Percentiles rank a stretch among this genome's conserved stretches.
Evolutionary conservation across 768 basidiomycete species (phyloP).

Genomic region (Ramaria sp.): DNA sequence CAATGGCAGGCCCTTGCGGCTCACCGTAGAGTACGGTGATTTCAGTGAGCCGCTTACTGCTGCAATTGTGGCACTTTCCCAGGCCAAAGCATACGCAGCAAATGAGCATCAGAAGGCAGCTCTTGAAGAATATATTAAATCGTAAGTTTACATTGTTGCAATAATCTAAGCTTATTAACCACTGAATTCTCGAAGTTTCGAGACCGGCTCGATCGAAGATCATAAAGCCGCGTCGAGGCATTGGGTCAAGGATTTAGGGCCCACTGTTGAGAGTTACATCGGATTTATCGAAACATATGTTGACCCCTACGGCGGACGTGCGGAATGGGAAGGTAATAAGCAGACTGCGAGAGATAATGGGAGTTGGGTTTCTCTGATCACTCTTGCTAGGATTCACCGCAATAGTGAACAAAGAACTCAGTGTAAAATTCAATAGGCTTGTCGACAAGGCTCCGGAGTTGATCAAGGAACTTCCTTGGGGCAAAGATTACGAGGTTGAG

Average conservation of each 20-base stretch:
- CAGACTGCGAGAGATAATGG: background rate
- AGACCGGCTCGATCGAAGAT: constrained; percentile 65
- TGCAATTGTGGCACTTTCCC: constrained; percentile 39
- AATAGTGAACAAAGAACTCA: constrained; percentile 76
- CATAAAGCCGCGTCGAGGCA: constrained; percentile 68
- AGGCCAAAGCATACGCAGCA: constrained; percentile 67
- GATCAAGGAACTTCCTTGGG: constrained; percentile 80
- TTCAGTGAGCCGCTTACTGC: constrained; percentile 46
- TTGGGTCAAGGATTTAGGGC: constrained; percentile 84
- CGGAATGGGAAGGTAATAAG: constrained; percentile 76
- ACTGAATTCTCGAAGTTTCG: constrained; percentile 39
- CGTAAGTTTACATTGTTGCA: constrained; percentile 31
- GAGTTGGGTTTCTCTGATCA: background rate
- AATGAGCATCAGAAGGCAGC: constrained; percentile 64
- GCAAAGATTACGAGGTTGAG: constrained; percentile 34
- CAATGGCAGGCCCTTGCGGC: constrained; percentile 30
- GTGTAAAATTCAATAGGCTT: constrained; percentile 69
- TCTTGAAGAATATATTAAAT: constrained; percentile 70
- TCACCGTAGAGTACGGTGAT: constrained; percentile 70
- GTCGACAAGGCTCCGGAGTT: constrained; percentile 69
- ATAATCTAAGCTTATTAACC: background rate
- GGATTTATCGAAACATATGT: constrained; percentile 83
- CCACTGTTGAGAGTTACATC: constrained; percentile 81
- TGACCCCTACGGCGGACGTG: constrained; percentile 83
- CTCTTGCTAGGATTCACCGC: constrained; percentile 64